phyloP scores from a whole-genome alignment of 2,329 filamentous ascomycete genomes.

The Pleurostoma richardsiae region DNA sequence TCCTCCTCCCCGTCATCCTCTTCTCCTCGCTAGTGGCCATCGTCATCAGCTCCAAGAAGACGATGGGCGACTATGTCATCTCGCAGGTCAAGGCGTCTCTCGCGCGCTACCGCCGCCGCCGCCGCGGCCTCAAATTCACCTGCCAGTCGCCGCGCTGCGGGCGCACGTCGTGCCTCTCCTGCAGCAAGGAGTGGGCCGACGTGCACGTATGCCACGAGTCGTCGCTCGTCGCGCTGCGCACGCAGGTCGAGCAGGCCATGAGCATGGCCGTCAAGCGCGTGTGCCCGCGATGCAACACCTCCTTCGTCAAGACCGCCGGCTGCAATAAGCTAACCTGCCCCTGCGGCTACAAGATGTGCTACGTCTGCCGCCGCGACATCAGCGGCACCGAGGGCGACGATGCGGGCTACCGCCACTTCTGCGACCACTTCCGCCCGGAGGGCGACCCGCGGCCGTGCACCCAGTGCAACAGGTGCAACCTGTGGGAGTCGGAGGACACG shows the following conservation, averaged over 20 bases:
- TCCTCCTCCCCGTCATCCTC: slow-evolving; percentile 48
- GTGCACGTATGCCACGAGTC: slow-evolving; percentile 89
- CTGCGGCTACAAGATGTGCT: slow-evolving; percentile 98
- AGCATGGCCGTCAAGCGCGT: slow-evolving; percentile 92
- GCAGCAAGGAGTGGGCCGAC: slow-evolving; percentile 78
- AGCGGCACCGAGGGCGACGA: slow-evolving; percentile 33
- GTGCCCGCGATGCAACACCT: slow-evolving; percentile 85
- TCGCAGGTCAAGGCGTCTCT: slow-evolving; percentile 55
- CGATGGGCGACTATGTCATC: slow-evolving; percentile 33
- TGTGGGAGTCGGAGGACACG: slow-evolving; percentile 71
- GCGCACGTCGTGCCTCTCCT: slow-evolving; percentile 73
- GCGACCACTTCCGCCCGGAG: slow-evolving; percentile 85
- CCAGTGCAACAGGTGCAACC: slow-evolving; percentile 76
- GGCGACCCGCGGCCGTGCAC: slow-evolving; percentile 67
- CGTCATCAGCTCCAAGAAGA: slow-evolving; percentile 34
- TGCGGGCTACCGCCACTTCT: slow-evolving; percentile 90
- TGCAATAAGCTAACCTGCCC: slow-evolving; percentile 97
- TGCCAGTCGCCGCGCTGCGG: slow-evolving; percentile 68
- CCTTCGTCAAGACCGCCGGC: slow-evolving; percentile 87
- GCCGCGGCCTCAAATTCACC: slow-evolving; percentile 69
- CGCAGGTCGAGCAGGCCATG: slow-evolving; percentile 87
- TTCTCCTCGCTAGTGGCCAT: slow-evolving; percentile 40
- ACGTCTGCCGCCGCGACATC: slow-evolving; percentile 81
- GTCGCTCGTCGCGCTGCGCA: slow-evolving; percentile 73
- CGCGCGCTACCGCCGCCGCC: slow-evolving; percentile 62